Conservation (phyloP, 2,329 filamentous ascomycete genomes). For the Phialophora chinensis region DNA sequence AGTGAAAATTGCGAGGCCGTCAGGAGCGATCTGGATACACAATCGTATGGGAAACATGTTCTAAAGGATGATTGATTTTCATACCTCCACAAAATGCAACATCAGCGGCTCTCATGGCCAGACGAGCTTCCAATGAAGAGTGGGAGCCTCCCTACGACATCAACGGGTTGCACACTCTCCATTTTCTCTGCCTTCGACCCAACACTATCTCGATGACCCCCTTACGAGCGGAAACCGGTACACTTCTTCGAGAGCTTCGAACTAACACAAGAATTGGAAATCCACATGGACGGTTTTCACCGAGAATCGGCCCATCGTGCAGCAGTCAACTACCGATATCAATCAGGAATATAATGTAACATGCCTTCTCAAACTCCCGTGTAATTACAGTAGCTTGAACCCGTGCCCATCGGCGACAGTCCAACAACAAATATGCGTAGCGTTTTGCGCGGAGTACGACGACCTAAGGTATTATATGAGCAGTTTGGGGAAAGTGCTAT, state of each 20-base stretch:
- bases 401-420: no score
- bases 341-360: no score
- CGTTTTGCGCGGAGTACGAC: no score
- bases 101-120: background rate
- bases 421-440: no score
- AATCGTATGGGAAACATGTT: background rate
- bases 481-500: no score
- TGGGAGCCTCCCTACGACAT: background rate
- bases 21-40: background rate
- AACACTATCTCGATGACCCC: background rate
- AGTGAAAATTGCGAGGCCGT: slow-evolving; percentile 8
- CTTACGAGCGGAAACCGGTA: background rate
- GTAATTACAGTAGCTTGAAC: no score
- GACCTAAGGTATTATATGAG: no score
- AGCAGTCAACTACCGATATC: no score
- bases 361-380: no score
- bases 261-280: no score
- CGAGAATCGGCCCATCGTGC: no score
- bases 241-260: background rate
- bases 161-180: background rate
- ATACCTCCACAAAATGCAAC: background rate
- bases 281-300: background rate
- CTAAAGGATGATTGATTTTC: background rate
- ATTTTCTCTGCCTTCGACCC: background rate
- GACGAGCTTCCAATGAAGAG: background rate